Conservation (phyloP, 1,284 basidiomycete species). For the Volvariella surrecta region DNA sequence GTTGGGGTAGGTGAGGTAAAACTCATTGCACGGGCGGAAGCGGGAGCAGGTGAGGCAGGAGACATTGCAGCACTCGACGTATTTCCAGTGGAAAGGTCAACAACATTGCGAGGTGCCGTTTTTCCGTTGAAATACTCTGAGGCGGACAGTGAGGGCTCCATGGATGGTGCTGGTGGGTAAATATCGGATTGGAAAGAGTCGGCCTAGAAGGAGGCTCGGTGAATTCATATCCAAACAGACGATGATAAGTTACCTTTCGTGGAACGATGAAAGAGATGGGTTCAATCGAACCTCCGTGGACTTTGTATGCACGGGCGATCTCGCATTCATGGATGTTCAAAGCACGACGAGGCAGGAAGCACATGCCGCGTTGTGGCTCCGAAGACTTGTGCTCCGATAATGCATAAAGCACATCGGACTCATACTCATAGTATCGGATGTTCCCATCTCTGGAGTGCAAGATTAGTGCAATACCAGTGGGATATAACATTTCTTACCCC, state of each 20-base stretch:
- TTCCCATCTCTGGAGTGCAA: conserved; percentile 68
- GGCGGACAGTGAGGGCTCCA: conserved; percentile 74
- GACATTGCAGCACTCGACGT: conserved; percentile 30
- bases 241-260: conserved; percentile 51
- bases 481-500: conserved; percentile 37
- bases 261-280: conserved; percentile 93
- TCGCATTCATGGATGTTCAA: conserved; percentile 89
- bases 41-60: conserved; percentile 17
- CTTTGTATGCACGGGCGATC: conserved; percentile 93
- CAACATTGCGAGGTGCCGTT: conserved; percentile 60
- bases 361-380: conserved; percentile 94
- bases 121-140: conserved; percentile 87
- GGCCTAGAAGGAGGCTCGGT: background rate
- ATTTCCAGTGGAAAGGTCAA: conserved; percentile 54
- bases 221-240: background rate
- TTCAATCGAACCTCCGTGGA: conserved; percentile 70
- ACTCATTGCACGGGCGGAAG: conserved; percentile 14
- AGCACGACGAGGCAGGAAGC: conserved; percentile 87
- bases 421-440: conserved; percentile 93
- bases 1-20: conserved; percentile 22
- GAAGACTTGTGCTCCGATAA: conserved; percentile 86
- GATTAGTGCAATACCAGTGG: conserved; percentile 1
- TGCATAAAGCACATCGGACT: conserved; percentile 75
- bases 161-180: conserved; percentile 84
- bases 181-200: conserved; percentile 32